Evolutionary conservation across 2,329 filamentous ascomycete species (phyloP).

Genomic region (Orbilia javanica): DNA sequence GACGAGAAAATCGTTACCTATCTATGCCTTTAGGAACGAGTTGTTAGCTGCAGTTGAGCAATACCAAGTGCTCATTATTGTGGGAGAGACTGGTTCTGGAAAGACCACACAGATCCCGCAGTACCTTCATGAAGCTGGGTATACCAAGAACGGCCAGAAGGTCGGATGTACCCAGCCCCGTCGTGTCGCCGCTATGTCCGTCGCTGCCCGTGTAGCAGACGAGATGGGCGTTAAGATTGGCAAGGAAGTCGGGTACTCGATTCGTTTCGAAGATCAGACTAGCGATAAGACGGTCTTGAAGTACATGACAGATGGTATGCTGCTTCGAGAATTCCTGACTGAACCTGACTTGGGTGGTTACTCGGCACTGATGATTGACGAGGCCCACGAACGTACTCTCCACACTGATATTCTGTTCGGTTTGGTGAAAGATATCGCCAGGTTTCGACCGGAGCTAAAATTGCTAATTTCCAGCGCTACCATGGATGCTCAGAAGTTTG

Average conservation of each 20-base stretch:
- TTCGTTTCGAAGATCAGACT: slow-evolving; percentile 93
- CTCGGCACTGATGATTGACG: slow-evolving; percentile 93
- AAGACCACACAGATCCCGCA: slow-evolving; percentile 97
- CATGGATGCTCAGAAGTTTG: slow-evolving; percentile 92
- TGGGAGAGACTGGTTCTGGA: slow-evolving; percentile 93
- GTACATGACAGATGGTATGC: slow-evolving; percentile 98
- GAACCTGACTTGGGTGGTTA: slow-evolving; percentile 87
- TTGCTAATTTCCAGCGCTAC: slow-evolving; percentile 94
- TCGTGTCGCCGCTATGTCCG: slow-evolving; percentile 96
- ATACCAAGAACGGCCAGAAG: slow-evolving; percentile 84
- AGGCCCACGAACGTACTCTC: slow-evolving; percentile 93
- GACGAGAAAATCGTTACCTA: slow-evolving; percentile 87
- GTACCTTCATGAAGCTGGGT: slow-evolving; percentile 91
- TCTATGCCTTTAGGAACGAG: slow-evolving; percentile 87
- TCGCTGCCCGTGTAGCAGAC: slow-evolving; percentile 94
- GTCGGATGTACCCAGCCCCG: slow-evolving; percentile 94
- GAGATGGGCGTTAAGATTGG: slow-evolving; percentile 92
- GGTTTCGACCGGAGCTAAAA: slow-evolving; percentile 85
- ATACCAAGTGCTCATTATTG: slow-evolving; percentile 89
- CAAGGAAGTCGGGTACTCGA: slow-evolving; percentile 91
- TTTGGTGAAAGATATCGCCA: slow-evolving; percentile 86
- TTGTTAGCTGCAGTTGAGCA: slow-evolving; percentile 88
- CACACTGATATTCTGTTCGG: slow-evolving; percentile 91
- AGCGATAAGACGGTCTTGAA: slow-evolving; percentile 91
- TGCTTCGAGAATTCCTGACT: slow-evolving; percentile 88